phyloP scores from a whole-genome alignment of 2,329 filamentous ascomycete genomes.

The Scedosporium aurantiacum region DNA sequence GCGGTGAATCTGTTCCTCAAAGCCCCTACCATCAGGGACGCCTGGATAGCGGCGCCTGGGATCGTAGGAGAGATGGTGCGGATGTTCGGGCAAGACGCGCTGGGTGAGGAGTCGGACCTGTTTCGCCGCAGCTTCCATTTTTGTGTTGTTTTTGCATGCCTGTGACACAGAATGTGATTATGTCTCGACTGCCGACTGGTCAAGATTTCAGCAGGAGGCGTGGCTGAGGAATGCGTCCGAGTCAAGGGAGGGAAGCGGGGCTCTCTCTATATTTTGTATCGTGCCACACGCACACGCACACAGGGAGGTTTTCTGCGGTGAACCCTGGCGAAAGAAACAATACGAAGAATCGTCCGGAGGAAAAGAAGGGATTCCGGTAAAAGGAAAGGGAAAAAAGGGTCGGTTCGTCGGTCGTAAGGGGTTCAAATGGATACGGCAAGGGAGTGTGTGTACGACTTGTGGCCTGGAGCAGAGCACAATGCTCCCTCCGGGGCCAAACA shows the following conservation, averaged over 20 bases:
- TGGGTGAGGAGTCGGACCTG: conserved; percentile 42
- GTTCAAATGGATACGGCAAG: neutral
- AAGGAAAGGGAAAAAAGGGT: neutral
- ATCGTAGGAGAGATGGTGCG: conserved; percentile 41
- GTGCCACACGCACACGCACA: too few species aligned
- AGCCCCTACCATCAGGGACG: conserved; percentile 28
- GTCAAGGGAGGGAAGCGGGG: neutral
- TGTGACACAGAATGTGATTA: conserved; percentile 1
- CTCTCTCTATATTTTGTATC: neutral
- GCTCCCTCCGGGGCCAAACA: conserved; percentile 5
- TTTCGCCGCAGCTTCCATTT: conserved; percentile 49
- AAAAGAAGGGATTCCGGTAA: neutral
- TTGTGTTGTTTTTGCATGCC: conserved; percentile 8
- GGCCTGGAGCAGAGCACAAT: conserved; percentile 8
- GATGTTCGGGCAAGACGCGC: conserved; percentile 38
- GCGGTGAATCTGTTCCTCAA: conserved; percentile 38
- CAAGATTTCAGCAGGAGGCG: neutral
- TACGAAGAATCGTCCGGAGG: neutral
- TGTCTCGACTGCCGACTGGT: neutral
- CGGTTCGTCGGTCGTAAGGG: neutral
- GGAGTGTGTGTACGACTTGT: neutral
- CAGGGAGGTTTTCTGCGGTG: too few species aligned
- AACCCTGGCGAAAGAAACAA: neutral
- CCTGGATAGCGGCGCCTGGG: conserved; percentile 35
- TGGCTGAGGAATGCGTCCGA: neutral